Evolutionary conservation across 192 early-diverging fungal genomes (phyloP).

Genomic region (Rhizophagus prolifer): DNA sequence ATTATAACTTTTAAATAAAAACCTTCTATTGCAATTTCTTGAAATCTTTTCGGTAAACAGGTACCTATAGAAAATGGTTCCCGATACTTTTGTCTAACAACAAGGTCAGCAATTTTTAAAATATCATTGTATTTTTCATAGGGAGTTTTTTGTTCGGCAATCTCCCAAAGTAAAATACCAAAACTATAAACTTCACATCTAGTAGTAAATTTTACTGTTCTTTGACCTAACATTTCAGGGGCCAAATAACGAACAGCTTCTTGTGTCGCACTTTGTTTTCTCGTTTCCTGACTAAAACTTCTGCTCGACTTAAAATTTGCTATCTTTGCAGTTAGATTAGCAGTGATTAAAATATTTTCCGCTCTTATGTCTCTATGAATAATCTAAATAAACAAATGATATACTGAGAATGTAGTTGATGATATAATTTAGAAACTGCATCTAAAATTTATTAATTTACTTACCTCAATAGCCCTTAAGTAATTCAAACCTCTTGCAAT

Average conservation of each 20-base stretch:
- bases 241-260: conserved; percentile 14
- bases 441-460: no score
- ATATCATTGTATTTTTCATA: neutral
- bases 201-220: neutral
- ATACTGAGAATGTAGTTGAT: no score
- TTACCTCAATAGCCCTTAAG: conserved; percentile 30
- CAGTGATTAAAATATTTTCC: conserved; percentile 22
- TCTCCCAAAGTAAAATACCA: conserved; percentile 23
- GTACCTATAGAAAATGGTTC: no score
- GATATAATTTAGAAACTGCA: no score
- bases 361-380: conserved; percentile 32
- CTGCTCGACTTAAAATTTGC: conserved; percentile 38
- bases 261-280: neutral
- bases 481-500: conserved; percentile 40
- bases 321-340: conserved; percentile 26
- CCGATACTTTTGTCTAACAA: no score
- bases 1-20: no score
- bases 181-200: conserved; percentile 25
- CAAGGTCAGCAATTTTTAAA: no score
- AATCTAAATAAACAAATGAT: neutral
- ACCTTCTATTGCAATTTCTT: no score
- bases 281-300: neutral
- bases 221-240: conserved; percentile 4
- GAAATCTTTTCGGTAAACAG: no score
- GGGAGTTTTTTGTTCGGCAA: conserved; percentile 13